Evolutionary conservation across 768 basidiomycete genomes (phyloP).

Genomic region (Cystofilobasidium ferigula): DNA sequence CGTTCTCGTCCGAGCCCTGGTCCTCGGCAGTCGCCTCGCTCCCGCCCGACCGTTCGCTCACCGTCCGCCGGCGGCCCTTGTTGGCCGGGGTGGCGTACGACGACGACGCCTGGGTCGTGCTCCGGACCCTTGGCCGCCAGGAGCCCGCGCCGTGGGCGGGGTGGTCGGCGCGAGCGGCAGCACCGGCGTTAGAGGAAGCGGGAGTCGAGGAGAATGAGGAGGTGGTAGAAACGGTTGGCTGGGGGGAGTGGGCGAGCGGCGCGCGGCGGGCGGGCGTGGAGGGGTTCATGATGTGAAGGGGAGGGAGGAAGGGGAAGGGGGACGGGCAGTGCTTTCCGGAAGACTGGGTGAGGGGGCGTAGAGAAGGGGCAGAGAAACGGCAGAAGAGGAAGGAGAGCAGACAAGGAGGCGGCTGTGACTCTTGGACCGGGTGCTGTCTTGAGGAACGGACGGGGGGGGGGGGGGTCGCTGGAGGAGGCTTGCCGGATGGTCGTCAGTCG

Average conservation of each 20-base stretch:
- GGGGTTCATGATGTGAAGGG: not conserved
- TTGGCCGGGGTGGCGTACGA: conserved; percentile 3
- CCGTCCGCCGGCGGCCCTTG: conserved; percentile 1
- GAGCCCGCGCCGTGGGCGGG: not conserved
- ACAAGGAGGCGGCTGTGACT: too few relatives aligned
- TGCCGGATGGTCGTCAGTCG: too few relatives aligned
- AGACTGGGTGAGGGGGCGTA: not conserved
- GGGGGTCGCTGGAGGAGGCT: too few relatives aligned
- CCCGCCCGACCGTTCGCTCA: not conserved
- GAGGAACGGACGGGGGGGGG: too few relatives aligned
- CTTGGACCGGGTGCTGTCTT: too few relatives aligned
- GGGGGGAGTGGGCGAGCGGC: not conserved
- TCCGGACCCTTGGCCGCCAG: conserved; percentile 2
- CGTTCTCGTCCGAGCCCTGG: not conserved
- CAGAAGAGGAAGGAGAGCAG: not conserved
- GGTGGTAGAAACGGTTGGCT: not conserved
- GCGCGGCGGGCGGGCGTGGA: not conserved
- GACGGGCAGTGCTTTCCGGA: not conserved
- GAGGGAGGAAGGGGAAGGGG: not conserved
- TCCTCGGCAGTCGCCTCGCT: not conserved
- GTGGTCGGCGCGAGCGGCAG: not conserved
- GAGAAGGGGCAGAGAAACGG: not conserved
- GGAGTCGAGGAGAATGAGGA: not conserved
- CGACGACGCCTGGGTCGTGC: too few relatives aligned
- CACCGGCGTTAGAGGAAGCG: not conserved